These are phyloP conservation scores for Xylogone sp. DNA, from an alignment of 2,329 filamentous ascomycete species.

Conservation along the genomic window DNA sequence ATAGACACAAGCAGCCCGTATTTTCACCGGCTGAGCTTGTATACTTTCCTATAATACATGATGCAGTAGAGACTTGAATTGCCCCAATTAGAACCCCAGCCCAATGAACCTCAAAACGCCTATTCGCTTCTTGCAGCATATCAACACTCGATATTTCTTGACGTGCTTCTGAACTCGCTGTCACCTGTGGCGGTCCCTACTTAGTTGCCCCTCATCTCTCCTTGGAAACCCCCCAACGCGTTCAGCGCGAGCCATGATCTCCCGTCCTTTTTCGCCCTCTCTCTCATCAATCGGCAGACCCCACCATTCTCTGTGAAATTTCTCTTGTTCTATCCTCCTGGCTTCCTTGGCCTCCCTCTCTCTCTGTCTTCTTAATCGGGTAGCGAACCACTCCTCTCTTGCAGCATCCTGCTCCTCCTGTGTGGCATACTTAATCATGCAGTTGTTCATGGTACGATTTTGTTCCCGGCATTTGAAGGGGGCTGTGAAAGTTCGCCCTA, in stretches of 20 bases:
- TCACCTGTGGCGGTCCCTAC: constrained; percentile 31
- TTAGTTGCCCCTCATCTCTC: constrained; percentile 30
- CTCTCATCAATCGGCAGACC: constrained; percentile 55
- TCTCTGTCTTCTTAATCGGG: constrained; percentile 64
- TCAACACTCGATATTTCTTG: background rate
- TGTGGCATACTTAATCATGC: constrained; percentile 86
- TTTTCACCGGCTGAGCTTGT: background rate
- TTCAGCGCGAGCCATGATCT: constrained; percentile 52
- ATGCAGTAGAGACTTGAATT: background rate
- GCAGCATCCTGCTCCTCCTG: constrained; percentile 82
- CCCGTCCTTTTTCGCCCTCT: constrained; percentile 50
- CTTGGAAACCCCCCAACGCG: constrained; percentile 51
- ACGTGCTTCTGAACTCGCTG: background rate
- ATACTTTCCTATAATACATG: background rate
- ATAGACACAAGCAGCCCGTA: background rate
- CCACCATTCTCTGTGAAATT: constrained; percentile 66
- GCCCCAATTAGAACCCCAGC: background rate
- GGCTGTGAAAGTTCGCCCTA: constrained; percentile 79
- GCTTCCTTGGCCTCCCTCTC: constrained; percentile 62
- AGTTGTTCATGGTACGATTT: constrained; percentile 85
- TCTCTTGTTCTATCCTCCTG: constrained; percentile 58
- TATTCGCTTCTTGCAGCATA: background rate
- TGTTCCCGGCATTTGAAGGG: constrained; percentile 80
- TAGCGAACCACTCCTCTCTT: constrained; percentile 88
- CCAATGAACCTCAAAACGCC: background rate